Base-by-base conservation (phyloP, 306 rosid genomes). In the apple (Malus domestica) region DNA sequence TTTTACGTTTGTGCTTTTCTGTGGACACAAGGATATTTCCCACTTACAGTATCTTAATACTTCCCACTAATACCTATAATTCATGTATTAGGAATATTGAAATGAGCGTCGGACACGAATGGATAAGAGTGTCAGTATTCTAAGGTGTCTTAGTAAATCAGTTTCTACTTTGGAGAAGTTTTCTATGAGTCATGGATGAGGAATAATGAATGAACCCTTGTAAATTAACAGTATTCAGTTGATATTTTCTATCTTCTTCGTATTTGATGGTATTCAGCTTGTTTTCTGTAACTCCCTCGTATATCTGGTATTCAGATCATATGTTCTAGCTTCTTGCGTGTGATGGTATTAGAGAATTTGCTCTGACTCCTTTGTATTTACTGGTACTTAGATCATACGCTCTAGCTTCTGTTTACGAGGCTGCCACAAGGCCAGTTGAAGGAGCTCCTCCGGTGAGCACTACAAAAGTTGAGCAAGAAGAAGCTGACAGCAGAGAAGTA, bases 401-500 rank as follows among this genome's bases (percentile, higher is more conserved):
- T 19, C 83, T 89, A 54, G 44, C 86, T 78, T 87, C 89, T 71
- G 89, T 67, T 72, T 66, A 83, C 15, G 96, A 88, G 76, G 86
- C 88, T 76, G 89, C 87, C 68, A 89, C 90, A 71, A 83, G 80
- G 78, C 81, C 89, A 3, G 63, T 82, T 44, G 90, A 86, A 83
- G 97, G 90, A 81, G 65, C 82, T 77, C 29, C 80, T 45, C 70
- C 86, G 30, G 59, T 61, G 38, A 82, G 83, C 87, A 45, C 86
- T 19, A 71, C 45, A 22, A 90, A 89, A 84, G 68, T 72, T 52
- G 99, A 95, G 65, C 54, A 83, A 80, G 96, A 89, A 72, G 97
- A 92, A 86, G 82, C 80, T 70, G 96, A 92, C 71, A 90, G 89
- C 78, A 89, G 85, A 91, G 98, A 95, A 73, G 89, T 87, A 29